phyloP scores from a whole-genome alignment of 2,329 filamentous ascomycete genomes.

The Colletotrichum lindemuthianum region DNA sequence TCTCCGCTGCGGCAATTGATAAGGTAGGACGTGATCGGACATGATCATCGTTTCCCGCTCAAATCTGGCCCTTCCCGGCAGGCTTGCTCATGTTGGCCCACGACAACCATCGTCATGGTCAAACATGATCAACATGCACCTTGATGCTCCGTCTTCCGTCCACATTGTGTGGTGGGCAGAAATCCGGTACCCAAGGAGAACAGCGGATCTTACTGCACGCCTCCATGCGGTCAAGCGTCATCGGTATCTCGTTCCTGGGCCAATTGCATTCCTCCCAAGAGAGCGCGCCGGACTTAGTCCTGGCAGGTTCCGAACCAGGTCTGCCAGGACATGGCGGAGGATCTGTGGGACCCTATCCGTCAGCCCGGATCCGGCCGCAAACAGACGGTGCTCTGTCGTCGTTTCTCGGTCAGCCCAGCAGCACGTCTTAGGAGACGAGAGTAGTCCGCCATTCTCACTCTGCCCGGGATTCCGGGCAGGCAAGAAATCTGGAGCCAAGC shows the following conservation, averaged over 20 bases:
- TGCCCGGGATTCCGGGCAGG: slow-evolving; percentile 12
- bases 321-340: neutral
- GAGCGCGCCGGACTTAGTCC: neutral
- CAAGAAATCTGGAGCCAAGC: slow-evolving; percentile 11
- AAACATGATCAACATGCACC: slow-evolving; percentile 27
- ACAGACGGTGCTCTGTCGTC: slow-evolving; percentile 9
- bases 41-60: slow-evolving; percentile 17
- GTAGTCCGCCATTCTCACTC: too few relatives aligned
- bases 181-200: slow-evolving; percentile 19
- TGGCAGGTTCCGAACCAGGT: slow-evolving; percentile 15
- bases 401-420: slow-evolving; percentile 18
- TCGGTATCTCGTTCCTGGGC: slow-evolving; percentile 14
- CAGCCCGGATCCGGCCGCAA: slow-evolving; percentile 24
- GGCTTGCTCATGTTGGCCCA: slow-evolving; percentile 2
- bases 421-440: slow-evolving; percentile 2
- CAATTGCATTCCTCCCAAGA: slow-evolving; percentile 2
- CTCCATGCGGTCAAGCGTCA: slow-evolving; percentile 19
- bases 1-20: neutral
- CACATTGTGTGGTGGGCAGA: slow-evolving; percentile 4
- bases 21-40: neutral
- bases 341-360: neutral
- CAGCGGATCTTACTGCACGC: slow-evolving; percentile 11
- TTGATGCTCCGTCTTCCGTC: neutral
- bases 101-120: neutral
- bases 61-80: slow-evolving; percentile 1